Conservation (phyloP, 2,329 filamentous ascomycete genomes). For the Alternaria dauci region DNA sequence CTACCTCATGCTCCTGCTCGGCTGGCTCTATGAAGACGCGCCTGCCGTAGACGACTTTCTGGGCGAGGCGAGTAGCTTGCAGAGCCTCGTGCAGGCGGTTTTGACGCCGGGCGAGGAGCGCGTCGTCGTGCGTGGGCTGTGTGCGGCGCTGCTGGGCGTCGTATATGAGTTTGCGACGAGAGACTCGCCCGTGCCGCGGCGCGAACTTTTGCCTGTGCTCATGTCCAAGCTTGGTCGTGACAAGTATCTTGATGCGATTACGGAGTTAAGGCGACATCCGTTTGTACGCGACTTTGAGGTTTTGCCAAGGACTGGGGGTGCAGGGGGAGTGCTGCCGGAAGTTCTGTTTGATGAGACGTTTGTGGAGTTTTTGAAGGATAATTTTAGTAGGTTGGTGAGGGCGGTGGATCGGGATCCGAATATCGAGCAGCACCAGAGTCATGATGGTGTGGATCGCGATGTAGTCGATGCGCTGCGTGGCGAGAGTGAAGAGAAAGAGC, state of each 20-base stretch:
- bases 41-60: slow-evolving; percentile 93
- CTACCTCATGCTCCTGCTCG: slow-evolving; percentile 86
- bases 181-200: slow-evolving; percentile 87
- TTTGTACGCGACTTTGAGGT: slow-evolving; percentile 91
- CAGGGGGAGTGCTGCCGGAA: slow-evolving; percentile 69
- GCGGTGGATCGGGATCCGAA: slow-evolving; percentile 92
- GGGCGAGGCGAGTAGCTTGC: slow-evolving; percentile 89
- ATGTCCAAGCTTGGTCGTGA: slow-evolving; percentile 81
- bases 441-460: slow-evolving; percentile 92
- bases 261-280: slow-evolving; percentile 77
- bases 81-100: slow-evolving; percentile 80
- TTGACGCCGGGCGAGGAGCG: slow-evolving; percentile 62
- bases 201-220: slow-evolving; percentile 81
- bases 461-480: slow-evolving; percentile 84
- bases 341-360: slow-evolving; percentile 88
- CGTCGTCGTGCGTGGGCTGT: slow-evolving; percentile 79
- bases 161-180: slow-evolving; percentile 98
- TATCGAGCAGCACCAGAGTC: slow-evolving; percentile 82
- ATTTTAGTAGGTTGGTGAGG: slow-evolving; percentile 83
- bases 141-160: slow-evolving; percentile 83
- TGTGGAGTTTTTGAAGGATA: slow-evolving; percentile 94
- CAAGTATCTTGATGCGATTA: slow-evolving; percentile 83
- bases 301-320: slow-evolving; percentile 68
- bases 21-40: slow-evolving; percentile 92
- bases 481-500: slow-evolving; percentile 77